Base-by-base conservation (phyloP, 1,284 basidiomycete genomes). In the Trichosporon sp. region DNA sequence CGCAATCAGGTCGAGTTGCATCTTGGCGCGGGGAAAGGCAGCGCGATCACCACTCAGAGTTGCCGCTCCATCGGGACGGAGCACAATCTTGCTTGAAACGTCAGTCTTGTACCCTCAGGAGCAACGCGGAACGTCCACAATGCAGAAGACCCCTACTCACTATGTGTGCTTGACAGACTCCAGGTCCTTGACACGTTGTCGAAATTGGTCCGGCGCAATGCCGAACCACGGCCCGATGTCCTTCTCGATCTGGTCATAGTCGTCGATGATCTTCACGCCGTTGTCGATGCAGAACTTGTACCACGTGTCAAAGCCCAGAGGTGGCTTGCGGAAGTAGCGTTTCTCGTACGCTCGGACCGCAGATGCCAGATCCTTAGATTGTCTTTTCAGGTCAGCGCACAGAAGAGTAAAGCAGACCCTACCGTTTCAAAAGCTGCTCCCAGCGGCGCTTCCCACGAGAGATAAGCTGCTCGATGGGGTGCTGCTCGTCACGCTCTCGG, bases 181-280 rank as follows among this genome's bases (percentile, higher is more conserved):
- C 14, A 76, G 62, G 74, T 95, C 93, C 29, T 72, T 56, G 21
- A 70, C 69, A 14, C 78, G 70, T 16, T 72, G 60, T 14, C 70
- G 65, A 64, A 80, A 75, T 44, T 72, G 61, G 25, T 64, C 66
- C 0, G 79, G 79, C 0, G 74, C 73, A 1, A 81, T 65, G 1
- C 76, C 79, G 29, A 76, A 74, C 69, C 73, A 80, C 5, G 76
- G 76, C 33, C 72, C 71, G 37, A 79, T 72, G 61, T 74, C 70
- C 52, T 68, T 70, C 61, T 75, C 66, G 67, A 80, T 80, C 65
- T 78, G 75, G 64, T 80, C 79, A 61, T 80, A 81, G 64, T 81
- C 79, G 62, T 82, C 81, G 25, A 80, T 74, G 32, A 82, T 80
- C 71, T 77, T 75, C 62, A 82, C 78, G 16, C 74, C 66, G 67